Base-by-base conservation (phyloP, 352 stramenopile genomes). In the Blastocystis sp. region DNA sequence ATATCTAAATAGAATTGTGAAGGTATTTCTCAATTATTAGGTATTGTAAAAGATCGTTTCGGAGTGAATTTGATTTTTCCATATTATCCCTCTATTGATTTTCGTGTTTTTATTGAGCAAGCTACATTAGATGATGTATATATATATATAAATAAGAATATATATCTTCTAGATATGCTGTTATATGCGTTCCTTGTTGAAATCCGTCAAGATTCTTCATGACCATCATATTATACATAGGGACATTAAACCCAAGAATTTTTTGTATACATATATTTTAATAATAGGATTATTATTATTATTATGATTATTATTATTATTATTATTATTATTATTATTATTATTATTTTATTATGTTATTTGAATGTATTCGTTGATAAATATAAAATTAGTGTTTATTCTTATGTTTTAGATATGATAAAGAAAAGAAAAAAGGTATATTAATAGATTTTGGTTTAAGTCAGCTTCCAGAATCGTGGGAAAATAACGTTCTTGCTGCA, bases 51-150 rank as follows among this genome's bases (percentile, higher is more conserved):
- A n/a, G n/a, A n/a, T n/a, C n/a, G n/a, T n/a, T n/a, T n/a, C n/a
- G n/a, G n/a, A n/a, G n/a, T 59, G 19, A 59, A 59, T 32, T 16
- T 59, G 18, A 59, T 59, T 30, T 59, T 59, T 24, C 49, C 49
- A 11, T 41, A 18, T 2, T 41, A 49, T 7, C 36, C 46, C 28
- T 59, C 24, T 28, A 40, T 49, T 19, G 49, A 59, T 24, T 59
- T 59, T 24, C 35, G 21, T 18, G 28, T 59, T 4, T 59, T 59
- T 40, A 59, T 59, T 54, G 36, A 27, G 16, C 32, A 18, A 11
- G 46, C 36, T 27, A 59, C 49, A 4, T 59, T 59, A 16, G 36
- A 59, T 21, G 49, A 59, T 7, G 49, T 59, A 3, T 11, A 16
- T 16, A 4, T 35, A 48, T 47, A 16, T 16, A 4, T 35, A 48